These are phyloP conservation scores for Ophiocordyceps camponoti-leonardi DNA, from an alignment of 2,329 filamentous ascomycete genomes.

Conservation along the genomic window DNA sequence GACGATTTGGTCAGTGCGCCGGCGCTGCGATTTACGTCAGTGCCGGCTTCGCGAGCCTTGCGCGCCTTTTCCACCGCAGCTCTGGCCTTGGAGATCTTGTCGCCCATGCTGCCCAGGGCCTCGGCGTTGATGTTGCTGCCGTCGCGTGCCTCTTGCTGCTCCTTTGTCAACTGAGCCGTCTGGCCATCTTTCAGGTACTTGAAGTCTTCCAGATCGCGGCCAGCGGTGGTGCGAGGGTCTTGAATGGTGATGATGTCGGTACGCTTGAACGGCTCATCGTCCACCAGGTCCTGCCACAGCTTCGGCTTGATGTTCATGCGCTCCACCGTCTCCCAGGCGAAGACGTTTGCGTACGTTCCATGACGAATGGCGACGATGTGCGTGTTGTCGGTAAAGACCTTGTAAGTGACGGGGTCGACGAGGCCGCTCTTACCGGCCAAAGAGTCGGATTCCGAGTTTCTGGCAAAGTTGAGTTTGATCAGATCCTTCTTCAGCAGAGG, in stretches of 20 bases:
- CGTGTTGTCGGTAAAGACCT: slow-evolving; percentile 94
- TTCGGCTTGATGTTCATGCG: slow-evolving; percentile 92
- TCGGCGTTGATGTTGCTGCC: slow-evolving; percentile 58
- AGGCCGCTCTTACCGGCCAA: slow-evolving; percentile 51
- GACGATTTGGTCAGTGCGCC: slow-evolving; percentile 22
- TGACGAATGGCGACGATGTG: slow-evolving; percentile 80
- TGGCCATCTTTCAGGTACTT: slow-evolving; percentile 76
- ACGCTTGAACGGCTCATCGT: slow-evolving; percentile 70
- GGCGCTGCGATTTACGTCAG: slow-evolving; percentile 36
- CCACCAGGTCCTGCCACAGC: slow-evolving; percentile 83
- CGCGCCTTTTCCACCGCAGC: slow-evolving; percentile 86
- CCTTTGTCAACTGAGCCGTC: slow-evolving; percentile 46
- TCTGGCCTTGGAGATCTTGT: slow-evolving; percentile 80
- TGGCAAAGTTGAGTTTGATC: slow-evolving; percentile 79
- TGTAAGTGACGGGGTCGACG: slow-evolving; percentile 93
- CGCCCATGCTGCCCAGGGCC: slow-evolving; percentile 59
- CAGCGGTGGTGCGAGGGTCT: slow-evolving; percentile 79
- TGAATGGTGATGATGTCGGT: slow-evolving; percentile 93
- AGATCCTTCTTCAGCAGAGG: slow-evolving; percentile 67
- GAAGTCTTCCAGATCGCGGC: slow-evolving; percentile 71
- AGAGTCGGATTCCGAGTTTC: slow-evolving; percentile 57
- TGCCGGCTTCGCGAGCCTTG: slow-evolving; percentile 47
- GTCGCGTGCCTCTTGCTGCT: slow-evolving; percentile 50
- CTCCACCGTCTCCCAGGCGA: slow-evolving; percentile 90
- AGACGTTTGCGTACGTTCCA: slow-evolving; percentile 79